Evolutionary conservation across 139 green algal species (phyloP).

Genomic region (Volvox africanus): DNA sequence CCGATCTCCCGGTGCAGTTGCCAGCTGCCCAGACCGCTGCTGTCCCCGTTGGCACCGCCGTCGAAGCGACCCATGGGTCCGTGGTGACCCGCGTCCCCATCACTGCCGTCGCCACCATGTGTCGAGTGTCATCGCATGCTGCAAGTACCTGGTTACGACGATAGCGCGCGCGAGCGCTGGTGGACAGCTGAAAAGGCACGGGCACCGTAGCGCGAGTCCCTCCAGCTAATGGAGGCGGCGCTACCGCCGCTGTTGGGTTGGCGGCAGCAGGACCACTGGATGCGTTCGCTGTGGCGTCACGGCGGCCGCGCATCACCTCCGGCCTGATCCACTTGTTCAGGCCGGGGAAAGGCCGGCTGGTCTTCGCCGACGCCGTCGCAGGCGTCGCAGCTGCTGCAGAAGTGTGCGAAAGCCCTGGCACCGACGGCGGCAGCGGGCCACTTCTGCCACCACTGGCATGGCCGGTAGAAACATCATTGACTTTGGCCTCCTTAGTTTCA

Average conservation of each 20-base stretch:
- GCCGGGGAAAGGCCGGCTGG: conserved; percentile 22
- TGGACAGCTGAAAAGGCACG: conserved; percentile 25
- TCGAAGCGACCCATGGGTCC: not conserved
- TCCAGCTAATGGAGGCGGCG: not conserved
- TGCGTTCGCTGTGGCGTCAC: not conserved
- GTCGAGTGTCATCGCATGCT: conserved; percentile 5
- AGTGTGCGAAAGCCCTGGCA: not conserved
- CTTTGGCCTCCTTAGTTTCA: not conserved
- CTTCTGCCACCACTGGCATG: not conserved
- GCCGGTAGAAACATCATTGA: not conserved
- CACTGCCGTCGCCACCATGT: not conserved
- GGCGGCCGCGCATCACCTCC: not conserved
- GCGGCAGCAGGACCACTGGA: not conserved
- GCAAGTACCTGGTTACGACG: not conserved
- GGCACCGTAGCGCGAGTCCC: not conserved
- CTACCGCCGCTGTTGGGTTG: too few species aligned
- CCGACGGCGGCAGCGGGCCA: not conserved
- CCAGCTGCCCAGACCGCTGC: not conserved
- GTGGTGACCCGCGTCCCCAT: not conserved
- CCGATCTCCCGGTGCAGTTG: not conserved
- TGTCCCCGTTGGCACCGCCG: not conserved
- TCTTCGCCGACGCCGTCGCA: not conserved
- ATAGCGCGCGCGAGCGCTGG: not conserved
- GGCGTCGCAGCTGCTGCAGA: not conserved
- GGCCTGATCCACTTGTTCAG: conserved; percentile 43